These are phyloP conservation scores for Acer negundo DNA, from an alignment of 345 rosid genomes.

Conservation along the genomic window DNA sequence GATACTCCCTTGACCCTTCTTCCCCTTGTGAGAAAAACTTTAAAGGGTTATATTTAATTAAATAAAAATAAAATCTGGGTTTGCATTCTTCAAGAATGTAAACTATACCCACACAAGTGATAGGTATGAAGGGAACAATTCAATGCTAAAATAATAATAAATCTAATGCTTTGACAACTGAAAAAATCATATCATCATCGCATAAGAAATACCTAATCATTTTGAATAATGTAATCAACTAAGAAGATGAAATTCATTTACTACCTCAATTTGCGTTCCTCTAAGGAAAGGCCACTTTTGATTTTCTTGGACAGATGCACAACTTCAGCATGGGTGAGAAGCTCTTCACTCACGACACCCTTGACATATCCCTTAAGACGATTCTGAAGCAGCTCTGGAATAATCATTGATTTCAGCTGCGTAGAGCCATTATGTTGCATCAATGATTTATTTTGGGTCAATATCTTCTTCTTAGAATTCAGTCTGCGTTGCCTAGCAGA, in stretches of 20 bases:
- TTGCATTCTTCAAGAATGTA: neutral
- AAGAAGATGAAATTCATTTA: neutral
- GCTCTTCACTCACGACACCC: constrained; percentile 69
- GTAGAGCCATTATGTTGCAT: constrained; percentile 32
- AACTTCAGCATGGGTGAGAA: constrained; percentile 81
- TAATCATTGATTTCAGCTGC: constrained; percentile 45
- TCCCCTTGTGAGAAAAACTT: too few species aligned
- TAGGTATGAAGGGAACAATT: neutral
- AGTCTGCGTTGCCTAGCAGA: constrained; percentile 85
- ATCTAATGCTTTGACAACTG: neutral
- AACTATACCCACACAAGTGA: neutral
- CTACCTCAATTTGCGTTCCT: constrained; percentile 81
- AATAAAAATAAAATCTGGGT: neutral
- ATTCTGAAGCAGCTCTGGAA: constrained; percentile 60
- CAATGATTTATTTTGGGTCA: constrained; percentile 34
- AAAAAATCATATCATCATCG: neutral
- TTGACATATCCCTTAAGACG: constrained; percentile 76
- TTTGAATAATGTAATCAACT: neutral
- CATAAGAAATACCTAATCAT: neutral
- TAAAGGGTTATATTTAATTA: too few species aligned
- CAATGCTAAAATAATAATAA: neutral
- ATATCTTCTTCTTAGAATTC: constrained; percentile 44
- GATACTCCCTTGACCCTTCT: too few species aligned
- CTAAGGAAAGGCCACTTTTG: constrained; percentile 74
- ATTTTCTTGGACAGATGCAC: constrained; percentile 75